Conservation (phyloP, 257 asterid species). For the Nicotiana knightiana region DNA sequence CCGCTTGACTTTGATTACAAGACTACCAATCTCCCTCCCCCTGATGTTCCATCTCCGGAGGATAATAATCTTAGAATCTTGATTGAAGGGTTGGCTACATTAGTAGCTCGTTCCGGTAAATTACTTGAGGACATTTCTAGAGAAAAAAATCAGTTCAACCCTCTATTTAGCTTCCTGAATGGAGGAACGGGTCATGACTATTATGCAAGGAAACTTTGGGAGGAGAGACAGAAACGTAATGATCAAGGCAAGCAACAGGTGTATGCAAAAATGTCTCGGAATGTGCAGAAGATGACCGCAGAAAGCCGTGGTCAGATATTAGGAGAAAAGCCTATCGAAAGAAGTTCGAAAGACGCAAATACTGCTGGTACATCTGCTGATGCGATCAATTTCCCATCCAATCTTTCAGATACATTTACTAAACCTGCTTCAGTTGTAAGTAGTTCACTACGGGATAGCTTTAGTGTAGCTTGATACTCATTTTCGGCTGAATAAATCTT, state of each 20-base stretch:
- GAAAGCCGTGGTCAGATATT: conserved; percentile 80
- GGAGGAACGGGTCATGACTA: conserved; percentile 81
- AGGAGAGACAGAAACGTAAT: conserved; percentile 66
- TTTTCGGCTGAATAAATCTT: background rate
- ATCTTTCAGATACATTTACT: conserved; percentile 84
- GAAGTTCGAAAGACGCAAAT: conserved; percentile 46
- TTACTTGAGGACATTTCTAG: conserved; percentile 88
- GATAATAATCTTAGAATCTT: conserved; percentile 70
- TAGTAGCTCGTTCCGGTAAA: conserved; percentile 92
- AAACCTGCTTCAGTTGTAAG: conserved; percentile 69
- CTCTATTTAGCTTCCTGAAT: conserved; percentile 65
- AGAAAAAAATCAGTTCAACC: conserved; percentile 82
- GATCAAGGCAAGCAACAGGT: conserved; percentile 38
- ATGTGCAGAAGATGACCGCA: conserved; percentile 68
- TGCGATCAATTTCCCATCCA: conserved; percentile 52
- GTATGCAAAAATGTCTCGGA: conserved; percentile 37
- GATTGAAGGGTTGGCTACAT: conserved; percentile 91
- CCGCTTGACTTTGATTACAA: conserved; percentile 42
- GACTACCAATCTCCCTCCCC: conserved; percentile 47
- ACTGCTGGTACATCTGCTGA: conserved; percentile 45
- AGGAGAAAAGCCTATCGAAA: conserved; percentile 85
- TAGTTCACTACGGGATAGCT: conserved; percentile 14
- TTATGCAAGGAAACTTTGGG: conserved; percentile 90
- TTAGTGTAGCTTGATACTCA: background rate
- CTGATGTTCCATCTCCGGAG: conserved; percentile 73